Evolutionary conservation across 148 eudicot genomes (phyloP).

Genomic region (Euryodendron excelsum): DNA sequence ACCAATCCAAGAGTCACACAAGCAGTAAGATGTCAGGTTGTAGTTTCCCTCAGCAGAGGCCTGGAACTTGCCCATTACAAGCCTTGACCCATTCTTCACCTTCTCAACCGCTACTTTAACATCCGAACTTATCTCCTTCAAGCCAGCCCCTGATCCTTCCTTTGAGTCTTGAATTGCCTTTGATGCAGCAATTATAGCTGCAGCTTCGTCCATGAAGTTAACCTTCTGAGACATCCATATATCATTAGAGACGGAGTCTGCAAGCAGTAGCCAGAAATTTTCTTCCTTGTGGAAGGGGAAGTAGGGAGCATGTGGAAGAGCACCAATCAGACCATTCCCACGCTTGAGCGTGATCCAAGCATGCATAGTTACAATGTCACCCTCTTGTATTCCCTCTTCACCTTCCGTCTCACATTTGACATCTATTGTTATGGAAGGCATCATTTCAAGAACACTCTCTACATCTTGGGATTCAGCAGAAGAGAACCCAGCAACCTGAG

Average conservation of each 20-base stretch:
- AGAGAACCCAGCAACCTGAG: conserved; percentile 61
- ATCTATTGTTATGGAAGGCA: conserved; percentile 65
- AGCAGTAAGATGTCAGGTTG: conserved; percentile 47
- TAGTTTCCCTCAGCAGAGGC: conserved; percentile 75
- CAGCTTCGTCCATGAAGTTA: conserved; percentile 73
- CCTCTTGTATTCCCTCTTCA: conserved; percentile 85
- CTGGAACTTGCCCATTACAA: conserved; percentile 73
- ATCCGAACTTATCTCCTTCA: conserved; percentile 52
- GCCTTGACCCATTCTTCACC: conserved; percentile 61
- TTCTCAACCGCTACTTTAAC: conserved; percentile 61
- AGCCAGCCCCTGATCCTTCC: conserved; percentile 64
- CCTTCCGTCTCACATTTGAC: conserved; percentile 82
- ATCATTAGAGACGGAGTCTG: conserved; percentile 58
- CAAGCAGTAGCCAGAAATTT: conserved; percentile 72
- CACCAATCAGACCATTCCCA: conserved; percentile 58
- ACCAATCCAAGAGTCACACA: conserved; percentile 86
- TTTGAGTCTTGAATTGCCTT: conserved; percentile 58
- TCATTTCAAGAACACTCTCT: conserved; percentile 70
- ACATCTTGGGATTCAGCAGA: conserved; percentile 58
- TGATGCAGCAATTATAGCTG: conserved; percentile 65
- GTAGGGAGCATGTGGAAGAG: conserved; percentile 79
- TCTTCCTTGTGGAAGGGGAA: conserved; percentile 85
- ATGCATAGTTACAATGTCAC: conserved; percentile 73
- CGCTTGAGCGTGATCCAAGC: conserved; percentile 78
- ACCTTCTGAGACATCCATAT: conserved; percentile 82